Conservation (phyloP, 2,329 filamentous ascomycete species). For the Microcyclospora pomicola region DNA sequence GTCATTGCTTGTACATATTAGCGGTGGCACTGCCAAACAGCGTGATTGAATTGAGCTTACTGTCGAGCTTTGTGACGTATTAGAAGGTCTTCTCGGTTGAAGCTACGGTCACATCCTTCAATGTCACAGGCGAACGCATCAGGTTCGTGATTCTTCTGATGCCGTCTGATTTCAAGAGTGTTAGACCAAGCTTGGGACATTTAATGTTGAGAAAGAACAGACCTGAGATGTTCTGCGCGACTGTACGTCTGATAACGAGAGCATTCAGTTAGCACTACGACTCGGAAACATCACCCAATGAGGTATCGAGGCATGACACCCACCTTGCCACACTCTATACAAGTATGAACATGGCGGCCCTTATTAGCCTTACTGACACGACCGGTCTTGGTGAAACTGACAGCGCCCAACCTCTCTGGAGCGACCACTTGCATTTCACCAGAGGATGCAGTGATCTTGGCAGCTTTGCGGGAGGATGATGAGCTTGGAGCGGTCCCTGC, state of each 20-base stretch:
- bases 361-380: conserved; percentile 36
- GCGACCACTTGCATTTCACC: too few relatives aligned
- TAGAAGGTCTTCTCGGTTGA: conserved; percentile 32
- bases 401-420: conserved; percentile 7
- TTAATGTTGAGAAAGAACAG: not conserved
- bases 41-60: conserved; percentile 20
- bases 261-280: too few relatives aligned
- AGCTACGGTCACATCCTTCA: conserved; percentile 28
- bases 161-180: conserved; percentile 22
- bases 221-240: conserved; percentile 34
- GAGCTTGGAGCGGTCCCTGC: too few relatives aligned
- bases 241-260: conserved; percentile 28
- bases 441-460: too few relatives aligned
- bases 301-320: conserved; percentile 9
- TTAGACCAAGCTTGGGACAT: too few relatives aligned
- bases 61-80: conserved; percentile 32
- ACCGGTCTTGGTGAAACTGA: conserved; percentile 32
- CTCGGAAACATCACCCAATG: not conserved
- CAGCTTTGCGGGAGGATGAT: too few relatives aligned
- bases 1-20: conserved; percentile 10
- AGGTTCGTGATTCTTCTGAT: conserved; percentile 34
- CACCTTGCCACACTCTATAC: conserved; percentile 34
- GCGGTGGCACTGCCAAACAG: not conserved
- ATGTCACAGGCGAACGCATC: conserved; percentile 28
- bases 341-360: conserved; percentile 31